Evolutionary conservation across 352 stramenopile species (phyloP).

Genomic region (Phytophthora litchii): DNA sequence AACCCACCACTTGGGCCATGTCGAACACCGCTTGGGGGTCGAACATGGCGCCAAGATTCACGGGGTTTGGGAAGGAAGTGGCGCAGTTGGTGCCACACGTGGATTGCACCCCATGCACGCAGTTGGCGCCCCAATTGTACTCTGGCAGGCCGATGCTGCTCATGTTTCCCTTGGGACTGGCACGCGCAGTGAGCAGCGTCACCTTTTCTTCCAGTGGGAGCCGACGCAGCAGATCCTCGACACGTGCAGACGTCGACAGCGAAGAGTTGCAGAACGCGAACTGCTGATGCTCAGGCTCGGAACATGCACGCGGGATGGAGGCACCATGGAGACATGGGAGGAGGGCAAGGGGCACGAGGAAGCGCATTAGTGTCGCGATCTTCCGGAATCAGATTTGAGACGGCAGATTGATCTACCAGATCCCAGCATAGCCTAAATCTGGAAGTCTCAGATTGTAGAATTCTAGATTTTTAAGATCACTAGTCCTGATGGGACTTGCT

Average conservation of each 20-base stretch:
- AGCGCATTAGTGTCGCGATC: conserved; percentile 1
- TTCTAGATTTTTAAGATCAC: too few relatives aligned
- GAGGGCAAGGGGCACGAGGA: conserved; percentile 4
- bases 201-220: conserved; percentile 78
- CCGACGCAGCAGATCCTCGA: conserved; percentile 76
- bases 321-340: neutral
- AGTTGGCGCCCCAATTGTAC: conserved; percentile 95
- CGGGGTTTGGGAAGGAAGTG: conserved; percentile 92
- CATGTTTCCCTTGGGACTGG: conserved; percentile 75
- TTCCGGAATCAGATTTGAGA: too few relatives aligned
- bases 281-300: conserved; percentile 25
- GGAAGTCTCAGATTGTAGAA: too few relatives aligned
- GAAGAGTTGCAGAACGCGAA: conserved; percentile 85
- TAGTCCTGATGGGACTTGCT: too few relatives aligned
- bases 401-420: too few relatives aligned
- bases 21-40: conserved; percentile 75
- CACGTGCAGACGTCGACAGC: conserved; percentile 57
- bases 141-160: conserved; percentile 81
- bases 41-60: conserved; percentile 90
- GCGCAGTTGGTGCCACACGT: conserved; percentile 78
- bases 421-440: too few relatives aligned
- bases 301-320: conserved; percentile 67
- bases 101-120: conserved; percentile 91
- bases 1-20: conserved; percentile 91
- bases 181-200: conserved; percentile 70